Conservation (phyloP, 176 grass and related monocot species). For the Carex parvula region DNA sequence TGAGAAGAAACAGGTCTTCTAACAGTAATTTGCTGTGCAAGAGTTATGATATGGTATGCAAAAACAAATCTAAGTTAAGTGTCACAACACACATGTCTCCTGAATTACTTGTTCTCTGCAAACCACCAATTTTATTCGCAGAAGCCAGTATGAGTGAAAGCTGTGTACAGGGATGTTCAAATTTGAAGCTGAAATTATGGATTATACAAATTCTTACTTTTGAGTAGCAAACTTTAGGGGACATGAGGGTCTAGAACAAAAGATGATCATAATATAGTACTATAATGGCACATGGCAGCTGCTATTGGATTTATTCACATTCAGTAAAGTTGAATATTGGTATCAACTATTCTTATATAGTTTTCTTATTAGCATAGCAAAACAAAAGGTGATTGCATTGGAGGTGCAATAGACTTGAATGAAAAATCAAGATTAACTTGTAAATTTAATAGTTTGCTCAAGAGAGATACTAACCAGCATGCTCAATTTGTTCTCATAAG, state of each 20-base stretch:
- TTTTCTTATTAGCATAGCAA: too few relatives aligned
- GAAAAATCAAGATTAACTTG: too few relatives aligned
- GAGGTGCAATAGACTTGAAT: too few relatives aligned
- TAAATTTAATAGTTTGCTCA: too few relatives aligned
- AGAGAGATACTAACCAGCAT: too few relatives aligned
- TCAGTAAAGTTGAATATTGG: not conserved
- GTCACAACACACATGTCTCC: not conserved
- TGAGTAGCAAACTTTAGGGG: not conserved
- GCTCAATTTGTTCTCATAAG: too few relatives aligned
- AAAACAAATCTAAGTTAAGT: not conserved
- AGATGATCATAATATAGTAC: not conserved
- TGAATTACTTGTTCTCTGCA: not conserved
- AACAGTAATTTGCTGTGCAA: slow-evolving; percentile 21
- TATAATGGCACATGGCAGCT: not conserved
- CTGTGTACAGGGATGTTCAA: not conserved
- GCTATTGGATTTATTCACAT: not conserved
- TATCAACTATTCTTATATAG: not conserved
- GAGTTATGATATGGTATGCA: slow-evolving; percentile 23
- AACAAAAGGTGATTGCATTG: too few relatives aligned
- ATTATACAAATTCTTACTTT: not conserved
- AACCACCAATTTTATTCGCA: not conserved
- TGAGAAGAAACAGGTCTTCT: not conserved
- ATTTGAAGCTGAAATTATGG: not conserved
- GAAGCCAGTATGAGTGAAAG: not conserved
- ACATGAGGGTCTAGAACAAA: not conserved